Conservation (phyloP, 2,329 filamentous ascomycete genomes). For the Elsinoe batatas region DNA sequence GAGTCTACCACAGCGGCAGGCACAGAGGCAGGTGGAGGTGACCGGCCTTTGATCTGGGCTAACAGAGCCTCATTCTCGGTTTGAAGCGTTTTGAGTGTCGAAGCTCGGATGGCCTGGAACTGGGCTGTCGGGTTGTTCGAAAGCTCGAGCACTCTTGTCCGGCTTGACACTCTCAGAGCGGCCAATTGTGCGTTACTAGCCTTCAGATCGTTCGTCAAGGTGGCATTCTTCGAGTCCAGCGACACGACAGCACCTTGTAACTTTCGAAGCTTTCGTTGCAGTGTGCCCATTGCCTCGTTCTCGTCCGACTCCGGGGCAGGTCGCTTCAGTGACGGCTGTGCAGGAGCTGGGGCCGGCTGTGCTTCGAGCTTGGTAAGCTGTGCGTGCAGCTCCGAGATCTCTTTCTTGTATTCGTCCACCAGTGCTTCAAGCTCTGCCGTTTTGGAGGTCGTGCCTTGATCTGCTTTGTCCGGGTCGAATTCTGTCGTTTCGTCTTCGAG, state of each 20-base stretch:
- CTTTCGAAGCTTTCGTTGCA: conserved; percentile 79
- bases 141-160: conserved; percentile 74
- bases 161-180: conserved; percentile 54
- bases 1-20: conserved; percentile 68
- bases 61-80: conserved; percentile 79
- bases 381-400: conserved; percentile 62
- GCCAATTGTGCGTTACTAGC: conserved; percentile 65
- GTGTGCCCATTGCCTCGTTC: conserved; percentile 66
- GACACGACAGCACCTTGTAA: conserved; percentile 67
- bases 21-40: conserved; percentile 41
- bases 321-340: conserved; percentile 35
- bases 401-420: conserved; percentile 74
- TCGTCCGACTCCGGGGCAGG: conserved; percentile 45
- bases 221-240: conserved; percentile 57
- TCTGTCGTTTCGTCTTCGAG: conserved; percentile 80
- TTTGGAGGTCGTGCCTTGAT: conserved; percentile 63
- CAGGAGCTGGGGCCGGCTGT: conserved; percentile 36
- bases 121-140: conserved; percentile 88
- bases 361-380: conserved; percentile 61
- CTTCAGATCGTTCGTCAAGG: conserved; percentile 66
- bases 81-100: conserved; percentile 65
- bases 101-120: conserved; percentile 71
- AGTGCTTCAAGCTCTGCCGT: conserved; percentile 77
- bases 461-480: conserved; percentile 68
- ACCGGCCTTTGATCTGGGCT: conserved; percentile 50